A percentile compares a stretch with the other conserved stretches of the same genome.
Conservation (phyloP, 805 yeast genomes). For the Ogataea henricii region DNA sequence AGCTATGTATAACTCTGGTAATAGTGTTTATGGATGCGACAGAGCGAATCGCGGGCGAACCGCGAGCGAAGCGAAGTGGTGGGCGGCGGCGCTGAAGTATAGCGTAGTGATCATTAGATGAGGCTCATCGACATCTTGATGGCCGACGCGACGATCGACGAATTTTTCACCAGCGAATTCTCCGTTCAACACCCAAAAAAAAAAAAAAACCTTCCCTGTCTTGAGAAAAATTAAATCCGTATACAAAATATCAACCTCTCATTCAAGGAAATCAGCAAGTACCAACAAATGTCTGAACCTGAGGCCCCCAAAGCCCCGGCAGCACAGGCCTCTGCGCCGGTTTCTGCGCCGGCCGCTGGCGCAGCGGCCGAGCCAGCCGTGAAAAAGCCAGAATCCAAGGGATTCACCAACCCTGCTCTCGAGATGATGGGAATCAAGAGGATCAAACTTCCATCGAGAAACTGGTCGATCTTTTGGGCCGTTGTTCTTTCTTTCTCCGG, state of each 20-base stretch:
- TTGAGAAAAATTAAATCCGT: neutral
- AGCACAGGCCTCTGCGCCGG: neutral
- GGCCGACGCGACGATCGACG: slow-evolving; percentile 3
- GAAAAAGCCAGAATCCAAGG: slow-evolving; percentile 24
- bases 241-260: neutral
- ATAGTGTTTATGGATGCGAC: neutral
- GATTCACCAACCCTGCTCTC: slow-evolving; percentile 75
- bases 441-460: slow-evolving; percentile 79
- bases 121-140: too few species aligned
- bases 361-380: slow-evolving; percentile 3
- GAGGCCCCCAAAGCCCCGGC: neutral
- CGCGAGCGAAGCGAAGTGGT: too few species aligned
- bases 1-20: too few species aligned
- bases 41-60: too few species aligned
- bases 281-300: slow-evolving; percentile 3
- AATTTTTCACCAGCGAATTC: neutral
- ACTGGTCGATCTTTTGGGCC: slow-evolving; percentile 90
- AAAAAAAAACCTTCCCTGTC: neutral
- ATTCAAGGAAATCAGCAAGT: neutral
- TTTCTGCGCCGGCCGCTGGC: neutral
- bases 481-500: slow-evolving; percentile 67
- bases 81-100: too few species aligned
- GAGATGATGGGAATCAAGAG: slow-evolving; percentile 82
- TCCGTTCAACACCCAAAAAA: neutral
- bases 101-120: too few species aligned